Conservation (phyloP, 352 stramenopile genomes). For the Thraustochytrium sp. region DNA sequence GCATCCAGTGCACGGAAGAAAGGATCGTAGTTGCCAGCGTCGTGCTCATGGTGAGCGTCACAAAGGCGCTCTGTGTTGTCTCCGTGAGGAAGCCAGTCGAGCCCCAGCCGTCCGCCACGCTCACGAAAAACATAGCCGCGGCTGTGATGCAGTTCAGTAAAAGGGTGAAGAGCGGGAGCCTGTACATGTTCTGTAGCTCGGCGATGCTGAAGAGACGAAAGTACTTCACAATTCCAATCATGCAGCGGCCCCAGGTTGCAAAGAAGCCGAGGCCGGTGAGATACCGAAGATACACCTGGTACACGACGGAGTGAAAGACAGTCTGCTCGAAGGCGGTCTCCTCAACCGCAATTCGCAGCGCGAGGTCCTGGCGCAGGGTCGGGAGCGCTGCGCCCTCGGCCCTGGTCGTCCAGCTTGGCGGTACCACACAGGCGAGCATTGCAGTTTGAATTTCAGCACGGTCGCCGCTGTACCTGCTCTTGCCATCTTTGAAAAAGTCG, state of each 20-base stretch:
- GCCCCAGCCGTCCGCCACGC: constrained; percentile 19
- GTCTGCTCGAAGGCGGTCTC: constrained; percentile 4
- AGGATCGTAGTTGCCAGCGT: not conserved
- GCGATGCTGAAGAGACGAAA: not conserved
- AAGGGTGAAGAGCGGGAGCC: not conserved
- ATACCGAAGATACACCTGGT: not conserved
- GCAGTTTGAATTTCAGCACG: not conserved
- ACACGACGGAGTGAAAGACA: not conserved
- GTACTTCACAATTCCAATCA: not conserved
- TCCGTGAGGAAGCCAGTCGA: constrained; percentile 33
- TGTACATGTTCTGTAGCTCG: not conserved
- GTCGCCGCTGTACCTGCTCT: not conserved
- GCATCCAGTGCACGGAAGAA: constrained; percentile 17
- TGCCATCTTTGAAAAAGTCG: not conserved
- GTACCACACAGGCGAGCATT: not conserved
- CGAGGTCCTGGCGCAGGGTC: not conserved
- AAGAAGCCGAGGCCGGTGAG: not conserved
- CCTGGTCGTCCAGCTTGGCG: not conserved
- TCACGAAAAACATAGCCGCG: not conserved
- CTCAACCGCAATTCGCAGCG: not conserved
- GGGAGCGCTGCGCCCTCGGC: not conserved
- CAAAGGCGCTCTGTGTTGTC: constrained; percentile 11
- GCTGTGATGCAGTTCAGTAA: not conserved
- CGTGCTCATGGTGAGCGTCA: not conserved
- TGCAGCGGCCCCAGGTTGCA: not conserved